Conservation (phyloP, 192 early-diverging fungal species). For the Obelidium mucronatum region DNA sequence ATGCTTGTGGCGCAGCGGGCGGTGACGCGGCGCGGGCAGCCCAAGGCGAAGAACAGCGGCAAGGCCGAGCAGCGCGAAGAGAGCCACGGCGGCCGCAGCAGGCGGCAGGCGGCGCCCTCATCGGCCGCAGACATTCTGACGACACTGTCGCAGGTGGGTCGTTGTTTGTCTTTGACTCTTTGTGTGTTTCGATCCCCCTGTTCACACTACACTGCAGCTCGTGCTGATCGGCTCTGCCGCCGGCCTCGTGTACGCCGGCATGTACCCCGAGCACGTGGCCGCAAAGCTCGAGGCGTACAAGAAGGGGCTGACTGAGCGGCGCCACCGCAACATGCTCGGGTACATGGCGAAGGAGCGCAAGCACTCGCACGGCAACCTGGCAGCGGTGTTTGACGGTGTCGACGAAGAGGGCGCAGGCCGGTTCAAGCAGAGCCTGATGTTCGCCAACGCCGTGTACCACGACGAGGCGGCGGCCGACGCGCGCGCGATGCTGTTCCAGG, state of each 20-base stretch:
- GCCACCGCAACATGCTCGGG: slow-evolving; percentile 30
- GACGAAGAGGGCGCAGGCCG: neutral
- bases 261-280: neutral
- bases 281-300: slow-evolving; percentile 31
- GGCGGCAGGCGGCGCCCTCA: neutral
- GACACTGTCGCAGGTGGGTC: neutral
- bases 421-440: slow-evolving; percentile 15
- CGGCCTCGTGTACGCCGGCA: slow-evolving; percentile 1
- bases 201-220: no score
- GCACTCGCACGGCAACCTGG: slow-evolving; percentile 1
- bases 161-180: neutral
- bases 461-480: slow-evolving; percentile 16
- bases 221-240: slow-evolving; percentile 28
- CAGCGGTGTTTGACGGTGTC: neutral
- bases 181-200: neutral
- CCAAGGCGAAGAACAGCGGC: no score
- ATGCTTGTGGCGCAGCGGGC: no score
- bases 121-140: slow-evolving; percentile 19
- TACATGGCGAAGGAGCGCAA: slow-evolving; percentile 28
- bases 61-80: slow-evolving; percentile 73
- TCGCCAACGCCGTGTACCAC: slow-evolving; percentile 5
- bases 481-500: slow-evolving; percentile 9
- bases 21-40: no score
- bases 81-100: slow-evolving; percentile 5
- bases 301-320: slow-evolving; percentile 12